Evolutionary conservation across 495 filamentous ascomycete species (phyloP).

Genomic region (Lepraria neglecta): DNA sequence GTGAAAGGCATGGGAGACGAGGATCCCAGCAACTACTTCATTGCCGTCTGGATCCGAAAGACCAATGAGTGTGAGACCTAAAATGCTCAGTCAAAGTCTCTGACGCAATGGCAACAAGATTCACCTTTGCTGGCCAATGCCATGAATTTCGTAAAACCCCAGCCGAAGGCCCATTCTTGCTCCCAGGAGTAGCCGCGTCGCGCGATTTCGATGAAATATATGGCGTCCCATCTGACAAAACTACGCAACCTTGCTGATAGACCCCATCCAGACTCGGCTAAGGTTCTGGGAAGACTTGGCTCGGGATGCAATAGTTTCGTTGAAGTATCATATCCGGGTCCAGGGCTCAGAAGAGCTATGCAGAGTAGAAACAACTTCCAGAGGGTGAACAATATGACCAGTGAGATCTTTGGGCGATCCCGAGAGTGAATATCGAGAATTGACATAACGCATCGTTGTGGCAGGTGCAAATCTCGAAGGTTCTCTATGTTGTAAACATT

Average conservation of each 20-base stretch:
- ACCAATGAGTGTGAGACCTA: slow-evolving; percentile 6
- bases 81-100: not conserved
- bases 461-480: not conserved
- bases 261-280: slow-evolving; percentile 4
- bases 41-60: slow-evolving; percentile 4
- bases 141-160: slow-evolving; percentile 54
- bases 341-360: slow-evolving; percentile 57
- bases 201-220: slow-evolving; percentile 72
- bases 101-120: slow-evolving; percentile 6
- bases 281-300: slow-evolving; percentile 7
- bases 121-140: slow-evolving; percentile 44
- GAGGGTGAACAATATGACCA: slow-evolving; percentile 26
- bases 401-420: slow-evolving; percentile 1
- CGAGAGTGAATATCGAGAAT: not conserved
- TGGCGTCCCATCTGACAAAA: slow-evolving; percentile 82
- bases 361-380: slow-evolving; percentile 73
- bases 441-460: not conserved
- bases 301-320: slow-evolving; percentile 50
- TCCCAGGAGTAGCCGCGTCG: slow-evolving; percentile 74
- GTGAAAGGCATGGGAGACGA: slow-evolving; percentile 66
- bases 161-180: slow-evolving; percentile 95
- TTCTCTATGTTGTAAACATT: not conserved
- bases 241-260: slow-evolving; percentile 35
- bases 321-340: slow-evolving; percentile 85
- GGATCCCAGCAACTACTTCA: slow-evolving; percentile 48